Evolutionary conservation across 129 eudicot genomes (phyloP).

Genomic region (Cynara cardunculus): DNA sequence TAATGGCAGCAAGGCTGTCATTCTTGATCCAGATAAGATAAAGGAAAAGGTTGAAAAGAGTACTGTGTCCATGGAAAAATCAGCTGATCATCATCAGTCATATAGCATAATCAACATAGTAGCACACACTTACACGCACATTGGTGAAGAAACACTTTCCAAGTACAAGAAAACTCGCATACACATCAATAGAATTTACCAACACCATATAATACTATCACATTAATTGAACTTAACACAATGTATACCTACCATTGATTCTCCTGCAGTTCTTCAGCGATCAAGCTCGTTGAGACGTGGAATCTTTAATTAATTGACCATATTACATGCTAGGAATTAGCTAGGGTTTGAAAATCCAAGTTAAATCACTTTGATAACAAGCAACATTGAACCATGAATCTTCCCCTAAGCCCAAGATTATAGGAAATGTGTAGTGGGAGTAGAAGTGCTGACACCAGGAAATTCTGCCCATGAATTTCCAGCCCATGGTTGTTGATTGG

Average conservation of each 20-base stretch:
- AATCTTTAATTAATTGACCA: constrained; percentile 17
- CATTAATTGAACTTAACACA: constrained; percentile 24
- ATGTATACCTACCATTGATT: constrained; percentile 29
- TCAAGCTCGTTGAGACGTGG: constrained; percentile 14
- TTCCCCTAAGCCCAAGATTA: constrained; percentile 21
- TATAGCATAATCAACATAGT: constrained; percentile 25
- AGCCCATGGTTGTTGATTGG: constrained; percentile 45
- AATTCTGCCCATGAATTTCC: constrained; percentile 58
- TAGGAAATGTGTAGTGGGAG: constrained; percentile 51
- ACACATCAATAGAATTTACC: constrained; percentile 31
- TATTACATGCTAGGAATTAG: constrained; percentile 15
- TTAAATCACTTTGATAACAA: constrained; percentile 20
- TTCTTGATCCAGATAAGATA: constrained; percentile 10
- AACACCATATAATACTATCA: constrained; percentile 22
- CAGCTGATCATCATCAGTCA: constrained; percentile 17
- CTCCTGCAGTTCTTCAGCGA: constrained; percentile 23
- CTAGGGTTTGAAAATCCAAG: constrained; percentile 17
- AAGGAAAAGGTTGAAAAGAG: not conserved
- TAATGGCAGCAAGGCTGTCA: not conserved
- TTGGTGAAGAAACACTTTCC: constrained; percentile 20
- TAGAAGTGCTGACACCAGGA: constrained; percentile 41
- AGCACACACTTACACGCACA: constrained; percentile 38
- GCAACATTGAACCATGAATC: constrained; percentile 12
- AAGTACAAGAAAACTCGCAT: constrained; percentile 18
- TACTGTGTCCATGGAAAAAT: constrained; percentile 19